Base-by-base conservation (phyloP, 176 grass and related monocot species). In the Oryza meyeriana region DNA sequence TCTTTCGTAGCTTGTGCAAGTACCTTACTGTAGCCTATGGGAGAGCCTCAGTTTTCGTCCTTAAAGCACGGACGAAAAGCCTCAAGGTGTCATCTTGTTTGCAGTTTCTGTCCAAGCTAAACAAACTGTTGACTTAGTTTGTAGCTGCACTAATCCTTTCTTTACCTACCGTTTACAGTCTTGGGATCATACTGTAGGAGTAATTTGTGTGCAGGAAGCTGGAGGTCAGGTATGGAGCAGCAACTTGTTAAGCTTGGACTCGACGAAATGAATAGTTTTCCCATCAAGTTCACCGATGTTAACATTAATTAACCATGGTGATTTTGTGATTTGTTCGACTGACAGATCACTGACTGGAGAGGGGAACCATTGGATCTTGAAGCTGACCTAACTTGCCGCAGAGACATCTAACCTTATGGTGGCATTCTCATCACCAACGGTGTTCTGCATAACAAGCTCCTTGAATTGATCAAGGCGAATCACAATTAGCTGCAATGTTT, bases 151-250 rank as follows among this genome's bases (percentile, higher is more conserved):
- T 84, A 22, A 67, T 78, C 74, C 31, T 84, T 47, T 74, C 40
- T 58, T 76, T 42, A 65, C 55, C 30, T 47, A 34, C 72, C 79
- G 32, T 80, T 13, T 75, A 52, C 74, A 95, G 93, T 89, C 85
- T 27, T 95, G 96, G 93, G 96, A 93, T 93, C 96, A 98, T 75
- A 90, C 87, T 84, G 93, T 93, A 74, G 96, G 96, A 61, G 74
- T 91, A 52, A 87, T 98, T 65, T 98, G 93, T 81, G 90, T 95
- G 70, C 81, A 91, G 42, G 96, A 98, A 93, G 89, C 96, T 48
- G 93, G 93, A 2, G 96, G 96, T 17, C 76, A 91, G 89, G 96
- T 98, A 84, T 32, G 14, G 55, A 26, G 18, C 8, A 55, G 6
- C 9, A 11, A 22, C 48, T 55, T 55, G 47, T 20, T 52, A 44